Base-by-base conservation (phyloP, 352 stramenopile species). In the Pythium vanterpoolii region DNA sequence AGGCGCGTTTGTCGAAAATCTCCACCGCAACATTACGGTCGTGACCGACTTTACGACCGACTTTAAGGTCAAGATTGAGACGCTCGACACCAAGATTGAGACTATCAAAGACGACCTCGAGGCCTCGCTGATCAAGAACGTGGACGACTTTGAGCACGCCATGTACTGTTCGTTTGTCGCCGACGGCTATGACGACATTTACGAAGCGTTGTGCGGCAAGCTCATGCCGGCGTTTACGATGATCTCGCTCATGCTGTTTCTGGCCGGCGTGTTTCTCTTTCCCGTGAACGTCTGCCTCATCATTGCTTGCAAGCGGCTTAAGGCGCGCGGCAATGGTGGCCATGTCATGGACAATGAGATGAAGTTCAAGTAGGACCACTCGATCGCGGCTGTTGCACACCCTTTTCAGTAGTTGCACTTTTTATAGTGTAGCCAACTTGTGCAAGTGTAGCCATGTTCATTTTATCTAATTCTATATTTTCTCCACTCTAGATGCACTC, bases 211-310 rank as follows among this genome's bases (percentile, higher is more conserved):
- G 0, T 90, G 80, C 23, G 68, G 67, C 16, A 62, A 87, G n/a
- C 63, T 90, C 42, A 80, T 87, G 68, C 77, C 80, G 40, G 62
- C 77, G 26, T 73, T 90, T 52, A 85, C 76, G 3, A 88, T 90
- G 80, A 85, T 90, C 62, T 77, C 80, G 34, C 72, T 90, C 65
- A 83, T 87, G 76, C 56, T 90, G 19, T 88, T 88, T 55, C 66
- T 90, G 44, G 72, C 71, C 19, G 80, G 74, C 9, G 46, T 90
- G 24, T 88, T 88, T 60, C 68, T 88, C 42, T 74, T 90, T 54
- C 74, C 77, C 1, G 76, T 88, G 50, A 86, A 80, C 53, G 52
- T 88, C 16, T 87, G 77, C 49, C 74, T 90, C 56, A 86, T 90
- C 64, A 85, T 90, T 53, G 74, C 71, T 5, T 55, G 74, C 51